phyloP scores from a whole-genome alignment of 108 stramenopile genomes.

The Thalassiosira profunda region DNA sequence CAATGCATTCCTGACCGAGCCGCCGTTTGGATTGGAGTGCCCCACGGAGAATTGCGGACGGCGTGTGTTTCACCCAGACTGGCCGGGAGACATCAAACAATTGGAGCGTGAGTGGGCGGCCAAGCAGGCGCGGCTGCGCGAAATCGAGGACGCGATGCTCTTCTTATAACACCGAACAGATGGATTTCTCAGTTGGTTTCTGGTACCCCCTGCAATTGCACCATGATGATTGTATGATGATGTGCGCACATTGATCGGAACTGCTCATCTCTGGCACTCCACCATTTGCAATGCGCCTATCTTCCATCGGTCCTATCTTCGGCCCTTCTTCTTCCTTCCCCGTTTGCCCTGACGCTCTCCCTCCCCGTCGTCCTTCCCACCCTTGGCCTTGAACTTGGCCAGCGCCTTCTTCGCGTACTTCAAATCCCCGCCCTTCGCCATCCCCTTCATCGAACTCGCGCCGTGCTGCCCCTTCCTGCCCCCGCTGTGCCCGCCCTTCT shows the following conservation, averaged over 20 bases:
- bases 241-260: not conserved
- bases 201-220: too few relatives aligned
- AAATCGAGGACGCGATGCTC: slow-evolving; percentile 57
- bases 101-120: slow-evolving; percentile 50
- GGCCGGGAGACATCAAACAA: slow-evolving; percentile 46
- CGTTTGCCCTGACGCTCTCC: slow-evolving; percentile 9
- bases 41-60: slow-evolving; percentile 31
- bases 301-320: slow-evolving; percentile 9
- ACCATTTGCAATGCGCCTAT: not conserved
- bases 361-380: slow-evolving; percentile 18
- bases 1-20: slow-evolving; percentile 52
- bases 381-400: slow-evolving; percentile 35
- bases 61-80: slow-evolving; percentile 55
- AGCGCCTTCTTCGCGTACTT: slow-evolving; percentile 81
- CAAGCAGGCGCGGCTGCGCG: slow-evolving; percentile 46
- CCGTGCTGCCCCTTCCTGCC: slow-evolving; percentile 83
- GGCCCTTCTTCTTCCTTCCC: slow-evolving; percentile 25
- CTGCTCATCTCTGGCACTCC: not conserved
- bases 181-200: too few relatives aligned
- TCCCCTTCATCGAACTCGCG: slow-evolving; percentile 83
- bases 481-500: slow-evolving; percentile 23
- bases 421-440: slow-evolving; percentile 67
- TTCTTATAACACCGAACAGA: slow-evolving; percentile 44
- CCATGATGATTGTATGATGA: too few relatives aligned
- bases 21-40: slow-evolving; percentile 54